Evolutionary conservation across 495 filamentous ascomycete genomes (phyloP).

Genomic region (Delitschia confertaspora): DNA sequence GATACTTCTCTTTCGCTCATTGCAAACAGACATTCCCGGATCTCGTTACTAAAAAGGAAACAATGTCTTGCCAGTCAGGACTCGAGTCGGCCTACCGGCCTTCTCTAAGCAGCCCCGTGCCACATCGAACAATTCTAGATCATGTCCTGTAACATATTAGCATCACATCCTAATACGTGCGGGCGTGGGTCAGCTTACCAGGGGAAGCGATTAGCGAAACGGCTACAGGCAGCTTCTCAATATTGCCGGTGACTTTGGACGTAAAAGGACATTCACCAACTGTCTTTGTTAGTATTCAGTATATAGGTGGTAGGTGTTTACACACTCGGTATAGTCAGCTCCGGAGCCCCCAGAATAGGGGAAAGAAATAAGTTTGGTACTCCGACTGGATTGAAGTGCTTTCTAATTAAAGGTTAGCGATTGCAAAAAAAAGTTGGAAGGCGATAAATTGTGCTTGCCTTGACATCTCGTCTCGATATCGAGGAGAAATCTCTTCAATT

Average conservation of each 20-base stretch:
- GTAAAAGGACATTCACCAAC: slow-evolving; percentile 1
- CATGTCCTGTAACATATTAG: not conserved
- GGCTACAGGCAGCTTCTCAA: not conserved
- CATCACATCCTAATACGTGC: not conserved
- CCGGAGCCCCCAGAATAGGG: not conserved
- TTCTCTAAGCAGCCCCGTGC: not conserved
- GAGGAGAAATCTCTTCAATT: slow-evolving; percentile 1
- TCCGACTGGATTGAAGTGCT: not conserved
- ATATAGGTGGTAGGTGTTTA: too few relatives aligned
- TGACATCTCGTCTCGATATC: slow-evolving; percentile 2
- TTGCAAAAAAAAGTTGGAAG: too few relatives aligned
- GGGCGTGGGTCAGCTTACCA: not conserved
- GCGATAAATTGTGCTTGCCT: too few relatives aligned
- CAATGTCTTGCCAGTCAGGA: not conserved
- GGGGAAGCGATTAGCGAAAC: not conserved
- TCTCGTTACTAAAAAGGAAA: too few relatives aligned
- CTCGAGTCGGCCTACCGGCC: not conserved
- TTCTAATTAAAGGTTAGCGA: too few relatives aligned
- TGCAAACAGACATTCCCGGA: too few relatives aligned
- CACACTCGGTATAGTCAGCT: slow-evolving; percentile 1
- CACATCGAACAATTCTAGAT: not conserved
- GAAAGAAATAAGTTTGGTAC: not conserved
- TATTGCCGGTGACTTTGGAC: not conserved
- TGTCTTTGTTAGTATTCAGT: too few relatives aligned
- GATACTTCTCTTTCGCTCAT: too few relatives aligned